Conservation (phyloP, 148 eudicot species). For the Polygonum maritimum region DNA sequence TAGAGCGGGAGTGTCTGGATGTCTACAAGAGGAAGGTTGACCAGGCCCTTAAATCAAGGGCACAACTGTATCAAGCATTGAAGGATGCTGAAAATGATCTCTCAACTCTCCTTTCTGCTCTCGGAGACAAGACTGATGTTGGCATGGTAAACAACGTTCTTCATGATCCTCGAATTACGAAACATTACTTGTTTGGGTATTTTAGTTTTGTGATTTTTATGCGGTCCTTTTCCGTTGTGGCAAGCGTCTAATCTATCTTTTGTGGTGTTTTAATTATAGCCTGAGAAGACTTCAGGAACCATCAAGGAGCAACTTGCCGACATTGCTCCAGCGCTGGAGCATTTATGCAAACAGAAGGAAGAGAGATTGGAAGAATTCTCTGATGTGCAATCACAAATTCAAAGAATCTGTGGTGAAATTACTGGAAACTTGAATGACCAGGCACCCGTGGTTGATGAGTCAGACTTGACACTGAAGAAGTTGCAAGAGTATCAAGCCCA, state of each 20-base stretch:
- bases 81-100: conserved; percentile 83
- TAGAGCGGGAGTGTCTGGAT: conserved; percentile 92
- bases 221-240: background rate
- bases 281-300: conserved; percentile 85
- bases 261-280: conserved; percentile 38
- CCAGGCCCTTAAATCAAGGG: conserved; percentile 82
- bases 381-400: conserved; percentile 84
- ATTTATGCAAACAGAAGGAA: conserved; percentile 75
- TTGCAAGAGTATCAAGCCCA: conserved; percentile 78
- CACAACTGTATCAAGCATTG: conserved; percentile 77
- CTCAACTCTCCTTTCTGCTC: conserved; percentile 65
- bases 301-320: conserved; percentile 95
- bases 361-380: conserved; percentile 68
- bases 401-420: conserved; percentile 79
- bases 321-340: conserved; percentile 77
- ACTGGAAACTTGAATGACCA: conserved; percentile 52
- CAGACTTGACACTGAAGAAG: conserved; percentile 77
- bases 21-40: conserved; percentile 98
- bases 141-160: conserved; percentile 50
- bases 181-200: background rate
- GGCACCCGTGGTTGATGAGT: conserved; percentile 64
- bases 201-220: background rate
- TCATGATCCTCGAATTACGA: background rate
- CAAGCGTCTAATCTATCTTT: background rate
- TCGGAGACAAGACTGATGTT: conserved; percentile 67